Evolutionary conservation across 1,139 yeast genomes (phyloP), one percentile per base, ranked within the genome.

Genomic region (Diutina mesorugosa): DNA sequence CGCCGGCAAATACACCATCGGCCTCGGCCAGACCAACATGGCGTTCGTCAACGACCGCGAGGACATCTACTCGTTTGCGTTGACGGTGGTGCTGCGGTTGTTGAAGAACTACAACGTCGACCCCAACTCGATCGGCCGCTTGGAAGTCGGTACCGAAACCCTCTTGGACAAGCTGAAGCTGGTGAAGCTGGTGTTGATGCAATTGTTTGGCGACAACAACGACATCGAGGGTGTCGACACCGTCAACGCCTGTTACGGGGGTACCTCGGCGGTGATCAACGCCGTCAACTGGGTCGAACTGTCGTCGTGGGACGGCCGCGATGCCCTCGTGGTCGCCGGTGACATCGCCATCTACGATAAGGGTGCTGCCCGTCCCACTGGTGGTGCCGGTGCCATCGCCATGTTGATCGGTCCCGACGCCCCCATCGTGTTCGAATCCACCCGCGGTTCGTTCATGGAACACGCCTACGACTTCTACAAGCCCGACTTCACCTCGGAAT

Each of bases 331-430:
- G 58, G 97, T 91, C 50, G 85, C 95, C 68, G 98, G 97, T 72
- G 99, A 95, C 72, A 93, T 95, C 70, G 99, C 99, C 68, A 87
- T 95, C 65, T 95, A 95, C 74, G 90, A 93, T 65, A 83, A 91
- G 75, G 99, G 99, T 70, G 87, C 95, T 55, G 99, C 99, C 58
- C 86, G 99, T 78, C 99, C 99, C 66, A 93, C 99, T 59, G 99
- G 99, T 70, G 99, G 99, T 74, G 98, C 96, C 59, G 99, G 99
- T 67, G 82, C 96, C 57, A 95, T 93, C 59, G 99, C 99, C 56
- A 67, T 95, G 69, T 83, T 88, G 71, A 87, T 95, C 67, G 99
- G 99, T 57, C 97, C 98, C 57, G 96, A 95, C 68, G 98, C 99
- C 52, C 99, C 99, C 63, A 80, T 95, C 65, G 97, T 89, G 54